Percentiles rank a stretch among this genome's conserved stretches.
Evolutionary conservation across 805 yeast genomes (phyloP).

Genomic region (Barnettozyma salicaria): DNA sequence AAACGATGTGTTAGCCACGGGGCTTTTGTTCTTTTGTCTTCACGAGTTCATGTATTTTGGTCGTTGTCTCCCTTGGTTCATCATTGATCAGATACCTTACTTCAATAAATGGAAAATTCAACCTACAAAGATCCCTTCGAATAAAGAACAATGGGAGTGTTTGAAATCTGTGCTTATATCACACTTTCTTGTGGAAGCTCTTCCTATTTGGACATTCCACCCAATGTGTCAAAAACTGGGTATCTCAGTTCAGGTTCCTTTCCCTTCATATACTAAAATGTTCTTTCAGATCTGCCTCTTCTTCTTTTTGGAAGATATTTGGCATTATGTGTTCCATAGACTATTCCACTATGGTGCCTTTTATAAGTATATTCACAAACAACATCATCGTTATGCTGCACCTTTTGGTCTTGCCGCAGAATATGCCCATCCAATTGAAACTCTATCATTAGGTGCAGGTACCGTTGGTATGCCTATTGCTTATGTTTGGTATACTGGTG

Average conservation of each 20-base stretch:
- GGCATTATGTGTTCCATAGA: constrained; percentile 98
- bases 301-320: constrained; percentile 83
- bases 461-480: constrained; percentile 93
- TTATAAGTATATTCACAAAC: constrained; percentile 92
- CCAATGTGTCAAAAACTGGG: constrained; percentile 82
- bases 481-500: constrained; percentile 68
- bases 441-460: constrained; percentile 77
- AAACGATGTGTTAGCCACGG: constrained; percentile 90
- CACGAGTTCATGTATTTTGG: constrained; percentile 92
- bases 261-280: constrained; percentile 62
- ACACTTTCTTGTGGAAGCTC: constrained; percentile 88
- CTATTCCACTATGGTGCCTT: constrained; percentile 82
- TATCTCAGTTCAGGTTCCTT: constrained; percentile 74
- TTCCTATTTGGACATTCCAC: constrained; percentile 97
- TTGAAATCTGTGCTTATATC: constrained; percentile 75
- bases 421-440: constrained; percentile 95
- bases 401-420: constrained; percentile 97
- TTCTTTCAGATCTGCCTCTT: constrained; percentile 63
- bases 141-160: constrained; percentile 89
- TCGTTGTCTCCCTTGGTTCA: constrained; percentile 87
- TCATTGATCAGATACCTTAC: constrained; percentile 78
- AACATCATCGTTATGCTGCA: constrained; percentile 96
- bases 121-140: constrained; percentile 73
- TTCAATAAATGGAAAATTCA: constrained; percentile 87
- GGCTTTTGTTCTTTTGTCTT: constrained; percentile 68